Percentiles rank a stretch among this genome's conserved stretches.
phyloP scores from a whole-genome alignment of 192 early-diverging fungal genomes.

The Radiomyces spectabilis region DNA sequence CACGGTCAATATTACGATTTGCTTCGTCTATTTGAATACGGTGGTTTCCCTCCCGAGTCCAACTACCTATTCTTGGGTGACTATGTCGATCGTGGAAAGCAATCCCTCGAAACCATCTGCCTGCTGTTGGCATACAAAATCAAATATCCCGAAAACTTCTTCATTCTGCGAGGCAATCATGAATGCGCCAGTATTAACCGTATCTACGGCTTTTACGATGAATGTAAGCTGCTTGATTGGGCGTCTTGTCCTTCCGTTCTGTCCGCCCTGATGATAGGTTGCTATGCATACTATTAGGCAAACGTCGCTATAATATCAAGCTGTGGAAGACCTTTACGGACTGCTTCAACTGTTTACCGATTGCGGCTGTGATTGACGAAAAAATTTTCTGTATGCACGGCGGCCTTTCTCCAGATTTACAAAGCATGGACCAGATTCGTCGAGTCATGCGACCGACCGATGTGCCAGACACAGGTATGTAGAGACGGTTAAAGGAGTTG shows the following conservation, averaged over 20 bases:
- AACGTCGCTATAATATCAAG: conserved; percentile 94
- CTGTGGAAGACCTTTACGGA: conserved; percentile 98
- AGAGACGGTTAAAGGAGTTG: no score
- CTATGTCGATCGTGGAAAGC: conserved; percentile 96
- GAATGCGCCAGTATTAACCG: conserved; percentile 87
- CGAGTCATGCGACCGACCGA: conserved; percentile 94
- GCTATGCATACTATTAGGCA: conserved; percentile 67
- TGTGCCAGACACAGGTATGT: conserved; percentile 88
- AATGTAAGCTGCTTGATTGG: conserved; percentile 56
- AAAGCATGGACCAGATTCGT: conserved; percentile 95
- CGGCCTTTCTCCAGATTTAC: conserved; percentile 92
- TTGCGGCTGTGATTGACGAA: conserved; percentile 94
- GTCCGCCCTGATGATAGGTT: no score
- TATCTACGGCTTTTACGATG: conserved; percentile 97
- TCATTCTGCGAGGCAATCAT: conserved; percentile 96
- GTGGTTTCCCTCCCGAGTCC: conserved; percentile 88
- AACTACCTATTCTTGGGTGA: conserved; percentile 96
- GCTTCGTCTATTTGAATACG: conserved; percentile 82
- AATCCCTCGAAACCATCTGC: conserved; percentile 93
- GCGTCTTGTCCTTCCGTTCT: no score
- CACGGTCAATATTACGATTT: conserved; percentile 92
- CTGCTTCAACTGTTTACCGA: conserved; percentile 96
- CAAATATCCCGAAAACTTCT: conserved; percentile 99
- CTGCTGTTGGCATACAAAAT: conserved; percentile 95
- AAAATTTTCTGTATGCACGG: conserved; percentile 98